Base-by-base conservation (phyloP, 345 rosid genomes). In the Eucalyptus erythrocorys region DNA sequence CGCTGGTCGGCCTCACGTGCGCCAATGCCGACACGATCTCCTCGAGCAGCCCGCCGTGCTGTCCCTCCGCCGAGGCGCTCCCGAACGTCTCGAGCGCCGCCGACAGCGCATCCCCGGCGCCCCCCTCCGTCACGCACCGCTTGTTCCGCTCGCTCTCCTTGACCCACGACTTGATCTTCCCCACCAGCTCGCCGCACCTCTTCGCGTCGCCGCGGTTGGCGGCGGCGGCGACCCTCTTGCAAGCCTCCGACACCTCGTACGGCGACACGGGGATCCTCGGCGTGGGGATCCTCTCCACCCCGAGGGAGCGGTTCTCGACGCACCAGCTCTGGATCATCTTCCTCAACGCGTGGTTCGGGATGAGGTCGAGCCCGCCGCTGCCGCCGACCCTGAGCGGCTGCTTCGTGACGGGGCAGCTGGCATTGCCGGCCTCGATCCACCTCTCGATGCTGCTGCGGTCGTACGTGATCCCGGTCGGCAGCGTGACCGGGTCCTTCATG, bases 301-400 rank as follows among this genome's bases (percentile, higher is more conserved):
- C 94, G 13, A n/a, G 80, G 37, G 91, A 89, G 6, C 87, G 48
- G 66, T 92, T 91, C 85, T 91, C 89, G 3, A 89, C 90, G 87
- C 94, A 91, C 94, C 94, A 92, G 84, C 59, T 84, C 85, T 92
- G 94, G 76, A 91, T 92, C 92, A 92, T 91, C 88, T 88, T 92
- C 51, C 92, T 87, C 4, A 92, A 19, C 12, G 89, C 71, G 86
- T 90, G 93, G 59, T 93, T 93, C 5, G 94, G 94, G 79, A 91
- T 90, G 66, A 87, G 82, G 45, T 71, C 45, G 82, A 71, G 24
- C 4, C 82, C 45, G 27, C 45, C 87, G 37, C 45, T 86, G 37
- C 91, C 94, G 11, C 68, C 61, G 87, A 51, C 57, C 57, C 64
- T 5, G 19, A 93, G 48, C 21, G 37, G 40, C 89, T 86, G 91